Evolutionary conservation across 2,329 filamentous ascomycete genomes (phyloP).

Genomic region (Zopfia rhizophila): DNA sequence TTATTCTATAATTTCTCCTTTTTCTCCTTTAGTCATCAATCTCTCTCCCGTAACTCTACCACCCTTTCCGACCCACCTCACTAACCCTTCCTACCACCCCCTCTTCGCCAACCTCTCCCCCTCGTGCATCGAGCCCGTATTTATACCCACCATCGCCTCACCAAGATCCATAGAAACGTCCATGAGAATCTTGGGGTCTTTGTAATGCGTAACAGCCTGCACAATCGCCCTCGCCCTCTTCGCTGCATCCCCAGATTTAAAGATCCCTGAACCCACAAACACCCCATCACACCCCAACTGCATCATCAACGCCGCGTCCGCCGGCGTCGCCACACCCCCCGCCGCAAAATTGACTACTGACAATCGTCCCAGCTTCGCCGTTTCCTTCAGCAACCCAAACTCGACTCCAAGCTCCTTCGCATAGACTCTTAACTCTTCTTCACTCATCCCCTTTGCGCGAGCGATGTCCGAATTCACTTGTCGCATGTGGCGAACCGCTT

Average conservation of each 20-base stretch:
- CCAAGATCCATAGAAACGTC: conserved; percentile 88
- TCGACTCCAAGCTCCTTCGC: conserved; percentile 85
- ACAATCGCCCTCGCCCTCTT: conserved; percentile 95
- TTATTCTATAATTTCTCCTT: no score
- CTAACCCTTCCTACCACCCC: conserved; percentile 77
- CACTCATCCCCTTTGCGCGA: conserved; percentile 71
- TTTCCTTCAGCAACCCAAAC: conserved; percentile 82
- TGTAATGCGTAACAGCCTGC: conserved; percentile 90
- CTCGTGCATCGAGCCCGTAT: conserved; percentile 79
- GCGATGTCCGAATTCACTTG: conserved; percentile 86
- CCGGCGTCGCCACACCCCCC: conserved; percentile 98
- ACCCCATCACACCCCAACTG: conserved; percentile 98
- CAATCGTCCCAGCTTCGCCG: conserved; percentile 84
- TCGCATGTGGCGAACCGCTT: conserved; percentile 96
- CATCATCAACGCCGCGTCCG: conserved; percentile 98
- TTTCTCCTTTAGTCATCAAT: no score
- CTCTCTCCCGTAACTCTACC: no score
- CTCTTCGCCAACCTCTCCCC: conserved; percentile 84
- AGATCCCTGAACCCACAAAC: conserved; percentile 96
- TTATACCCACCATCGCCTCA: conserved; percentile 98
- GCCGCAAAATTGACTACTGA: conserved; percentile 98
- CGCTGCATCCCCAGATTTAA: conserved; percentile 92
- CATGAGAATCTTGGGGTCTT: conserved; percentile 84
- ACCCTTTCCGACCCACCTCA: no score
- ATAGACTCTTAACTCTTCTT: conserved; percentile 79